Base-by-base conservation (phyloP, 2,329 filamentous ascomycete species). In the Coccinonectria pachysandricola region DNA sequence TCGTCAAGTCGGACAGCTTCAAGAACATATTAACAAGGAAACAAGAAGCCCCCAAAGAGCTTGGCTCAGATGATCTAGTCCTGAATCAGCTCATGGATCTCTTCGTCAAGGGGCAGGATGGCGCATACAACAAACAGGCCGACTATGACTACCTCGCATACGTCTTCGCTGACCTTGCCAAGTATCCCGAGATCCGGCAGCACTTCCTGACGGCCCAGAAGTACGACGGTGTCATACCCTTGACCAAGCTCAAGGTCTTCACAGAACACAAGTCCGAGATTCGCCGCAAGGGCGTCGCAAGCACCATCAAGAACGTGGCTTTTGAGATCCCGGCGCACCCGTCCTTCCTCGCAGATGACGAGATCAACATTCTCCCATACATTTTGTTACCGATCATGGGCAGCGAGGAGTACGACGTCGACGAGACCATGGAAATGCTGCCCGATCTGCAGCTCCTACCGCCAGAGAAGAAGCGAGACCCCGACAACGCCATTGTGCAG, bases 81-180 rank as follows among this genome's bases (percentile, higher is more conserved):
- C 72, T 96, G 44, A 86, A 95, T 53, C 91, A 96, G 56, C 64
- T 98, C 15, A 75, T 98, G 53, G 91, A 96, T 53, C 79, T 92
- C 43, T 98, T 98, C 50, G 91, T 96, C 50, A 92, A 91, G 60
- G 88, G 88, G 12, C 77, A 83, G 12, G 77, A 81, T 35, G 81
- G 80, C 13, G 65, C 68, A 7, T 86, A 91, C 56, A 96, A 96
- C 64, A 79, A 81, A 48, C 54, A 79, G 14, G 86, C 86, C 34
- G 71, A 88, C 56, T 96, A 76, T 53, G 86, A 98, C 59, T 95
- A 96, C 56, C 71, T 98, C 13, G 76, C 86, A 21, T 98, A 96
- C 50, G 66, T 95, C 29, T 92, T 98, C 51, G 88, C 91, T 20
- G 88, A 98, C 53, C 66, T 98, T 7, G 79, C 86, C 25, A 93